Percentiles rank a stretch among this genome's conserved stretches.
Evolutionary conservation across 1,139 yeast species (phyloP).

Genomic region (Debaryomyces subglobosus): DNA sequence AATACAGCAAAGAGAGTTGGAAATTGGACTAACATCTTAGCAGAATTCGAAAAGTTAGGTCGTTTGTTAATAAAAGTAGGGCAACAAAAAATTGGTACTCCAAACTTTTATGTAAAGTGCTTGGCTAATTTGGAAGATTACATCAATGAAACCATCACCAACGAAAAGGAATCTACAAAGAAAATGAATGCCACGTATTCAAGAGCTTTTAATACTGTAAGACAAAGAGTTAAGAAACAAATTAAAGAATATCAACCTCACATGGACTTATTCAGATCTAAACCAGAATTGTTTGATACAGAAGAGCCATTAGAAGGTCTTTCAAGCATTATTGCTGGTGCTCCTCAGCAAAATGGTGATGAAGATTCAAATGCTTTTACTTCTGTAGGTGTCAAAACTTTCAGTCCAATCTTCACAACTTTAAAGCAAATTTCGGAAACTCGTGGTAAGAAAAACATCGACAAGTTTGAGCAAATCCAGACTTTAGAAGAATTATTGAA

Average conservation of each 20-base stretch:
- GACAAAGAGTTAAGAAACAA: slow-evolving; percentile 86
- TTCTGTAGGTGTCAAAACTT: slow-evolving; percentile 24
- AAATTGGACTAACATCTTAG: slow-evolving; percentile 79
- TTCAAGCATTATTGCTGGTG: slow-evolving; percentile 23
- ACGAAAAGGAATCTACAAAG: slow-evolving; percentile 62
- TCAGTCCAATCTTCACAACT: slow-evolving; percentile 66
- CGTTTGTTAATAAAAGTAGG: slow-evolving; percentile 67
- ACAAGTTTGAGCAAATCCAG: slow-evolving; percentile 75
- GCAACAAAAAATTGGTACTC: slow-evolving; percentile 75
- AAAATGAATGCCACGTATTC: slow-evolving; percentile 83
- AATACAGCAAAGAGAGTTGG: slow-evolving; percentile 70
- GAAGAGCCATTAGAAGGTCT: slow-evolving; percentile 44
- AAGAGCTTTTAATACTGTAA: slow-evolving; percentile 83
- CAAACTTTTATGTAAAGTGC: slow-evolving; percentile 69
- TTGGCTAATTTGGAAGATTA: slow-evolving; percentile 75
- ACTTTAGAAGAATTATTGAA: slow-evolving; percentile 68
- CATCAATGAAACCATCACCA: slow-evolving; percentile 57
- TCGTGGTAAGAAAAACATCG: slow-evolving; percentile 95
- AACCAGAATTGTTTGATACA: slow-evolving; percentile 73
- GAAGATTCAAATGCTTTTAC: slow-evolving; percentile 24
- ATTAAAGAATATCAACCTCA: slow-evolving; percentile 65
- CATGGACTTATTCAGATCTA: slow-evolving; percentile 61
- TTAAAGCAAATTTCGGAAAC: slow-evolving; percentile 79
- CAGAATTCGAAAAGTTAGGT: slow-evolving; percentile 78
- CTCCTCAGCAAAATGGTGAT: slow-evolving; percentile 33